A percentile compares a stretch with the other conserved stretches of the same genome.
phyloP scores from a whole-genome alignment of 2,329 filamentous ascomycete genomes.

The Rhytidhysteron rufulum region DNA sequence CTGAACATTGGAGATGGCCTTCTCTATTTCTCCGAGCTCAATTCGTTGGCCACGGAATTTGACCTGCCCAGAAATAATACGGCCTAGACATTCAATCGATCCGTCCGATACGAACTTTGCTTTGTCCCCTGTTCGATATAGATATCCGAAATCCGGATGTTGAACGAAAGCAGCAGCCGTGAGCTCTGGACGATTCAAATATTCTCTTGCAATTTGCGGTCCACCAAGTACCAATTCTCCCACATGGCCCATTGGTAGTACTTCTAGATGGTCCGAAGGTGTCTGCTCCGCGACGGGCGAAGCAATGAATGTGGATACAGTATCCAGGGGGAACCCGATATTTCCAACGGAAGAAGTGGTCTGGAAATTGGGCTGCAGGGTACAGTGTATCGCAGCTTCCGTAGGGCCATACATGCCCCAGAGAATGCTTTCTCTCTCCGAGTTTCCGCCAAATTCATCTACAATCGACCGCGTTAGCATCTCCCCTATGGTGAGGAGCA shows the following conservation, averaged over 20 bases:
- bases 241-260: slow-evolving; percentile 63
- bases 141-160: slow-evolving; percentile 58
- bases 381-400: slow-evolving; percentile 88
- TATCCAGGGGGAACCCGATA: slow-evolving; percentile 75
- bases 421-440: slow-evolving; percentile 58
- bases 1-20: slow-evolving; percentile 25
- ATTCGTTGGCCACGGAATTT: slow-evolving; percentile 82
- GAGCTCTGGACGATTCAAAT: slow-evolving; percentile 76
- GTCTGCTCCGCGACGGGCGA: slow-evolving; percentile 36
- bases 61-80: slow-evolving; percentile 75
- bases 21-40: slow-evolving; percentile 63
- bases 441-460: slow-evolving; percentile 68
- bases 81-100: slow-evolving; percentile 76
- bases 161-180: slow-evolving; percentile 69
- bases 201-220: slow-evolving; percentile 71
- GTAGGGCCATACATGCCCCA: slow-evolving; percentile 96
- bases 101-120: slow-evolving; percentile 66
- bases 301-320: slow-evolving; percentile 73
- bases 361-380: slow-evolving; percentile 62
- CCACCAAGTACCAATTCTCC: slow-evolving; percentile 83
- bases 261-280: slow-evolving; percentile 34
- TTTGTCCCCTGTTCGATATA: slow-evolving; percentile 85
- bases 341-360: slow-evolving; percentile 57
- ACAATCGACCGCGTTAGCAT: slow-evolving; percentile 81
- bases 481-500: slow-evolving; percentile 85